Evolutionary conservation across 768 basidiomycete species (phyloP).

Genomic region (Serpula lacrymans): DNA sequence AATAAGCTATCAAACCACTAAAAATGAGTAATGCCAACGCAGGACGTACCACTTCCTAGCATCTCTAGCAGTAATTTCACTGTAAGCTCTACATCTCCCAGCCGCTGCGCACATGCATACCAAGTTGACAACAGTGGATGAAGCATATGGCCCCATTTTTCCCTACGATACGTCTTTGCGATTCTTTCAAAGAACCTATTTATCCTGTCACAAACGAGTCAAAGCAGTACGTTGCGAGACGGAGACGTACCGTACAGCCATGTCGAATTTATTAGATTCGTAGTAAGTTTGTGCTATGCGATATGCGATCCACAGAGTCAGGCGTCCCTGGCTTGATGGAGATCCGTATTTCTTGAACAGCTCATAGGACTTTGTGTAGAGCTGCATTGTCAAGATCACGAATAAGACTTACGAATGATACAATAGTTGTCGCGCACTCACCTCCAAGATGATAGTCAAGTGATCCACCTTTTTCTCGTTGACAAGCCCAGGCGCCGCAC

Average conservation of each 20-base stretch:
- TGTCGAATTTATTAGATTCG: constrained; percentile 75
- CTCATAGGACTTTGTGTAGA: constrained; percentile 94
- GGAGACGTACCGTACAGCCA: constrained; percentile 72
- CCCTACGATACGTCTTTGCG: constrained; percentile 80
- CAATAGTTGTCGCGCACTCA: constrained; percentile 27
- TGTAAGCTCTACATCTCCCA: constrained; percentile 74
- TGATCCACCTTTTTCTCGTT: constrained; percentile 97
- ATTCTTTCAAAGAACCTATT: constrained; percentile 90
- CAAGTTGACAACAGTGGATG: constrained; percentile 72
- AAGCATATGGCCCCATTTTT: constrained; percentile 76
- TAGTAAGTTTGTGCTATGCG: constrained; percentile 87
- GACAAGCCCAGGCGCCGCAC: constrained; percentile 63
- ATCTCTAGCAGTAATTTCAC: constrained; percentile 80
- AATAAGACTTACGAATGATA: background rate
- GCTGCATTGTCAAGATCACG: constrained; percentile 38
- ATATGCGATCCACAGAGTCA: constrained; percentile 89
- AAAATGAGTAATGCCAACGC: background rate
- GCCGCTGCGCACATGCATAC: constrained; percentile 78
- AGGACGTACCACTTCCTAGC: constrained; percentile 69
- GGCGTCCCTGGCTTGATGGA: constrained; percentile 59
- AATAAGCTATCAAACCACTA: background rate
- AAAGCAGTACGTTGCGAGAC: background rate
- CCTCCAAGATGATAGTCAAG: constrained; percentile 78
- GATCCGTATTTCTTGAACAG: constrained; percentile 78
- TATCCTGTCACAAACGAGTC: too few species aligned